phyloP scores from a whole-genome alignment of 192 early-diverging fungal genomes.

The Piromyces sp. region DNA sequence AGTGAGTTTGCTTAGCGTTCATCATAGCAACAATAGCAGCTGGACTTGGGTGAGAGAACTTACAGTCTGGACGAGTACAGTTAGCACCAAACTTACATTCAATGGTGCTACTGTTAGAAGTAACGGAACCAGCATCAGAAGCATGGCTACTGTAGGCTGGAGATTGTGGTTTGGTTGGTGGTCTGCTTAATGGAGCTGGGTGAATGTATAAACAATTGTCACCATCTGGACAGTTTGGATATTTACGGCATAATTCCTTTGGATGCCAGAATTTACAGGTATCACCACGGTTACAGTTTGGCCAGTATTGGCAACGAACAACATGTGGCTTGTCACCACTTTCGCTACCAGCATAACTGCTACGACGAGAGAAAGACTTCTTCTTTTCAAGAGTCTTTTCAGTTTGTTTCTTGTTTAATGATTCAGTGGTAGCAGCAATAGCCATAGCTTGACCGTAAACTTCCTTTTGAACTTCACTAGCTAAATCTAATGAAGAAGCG shows the following conservation, averaged over 20 bases:
- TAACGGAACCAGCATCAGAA: neutral
- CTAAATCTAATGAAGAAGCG: neutral
- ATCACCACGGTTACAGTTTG: constrained; percentile 2
- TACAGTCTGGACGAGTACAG: constrained; percentile 16
- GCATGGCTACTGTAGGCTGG: neutral
- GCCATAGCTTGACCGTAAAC: neutral
- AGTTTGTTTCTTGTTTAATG: neutral
- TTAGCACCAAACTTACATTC: constrained; percentile 13
- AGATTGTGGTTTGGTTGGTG: neutral
- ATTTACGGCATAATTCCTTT: constrained; percentile 1
- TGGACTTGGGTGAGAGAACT: constrained; percentile 17
- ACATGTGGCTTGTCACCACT: neutral
- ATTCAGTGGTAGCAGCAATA: neutral
- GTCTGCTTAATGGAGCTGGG: neutral
- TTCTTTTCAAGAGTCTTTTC: neutral
- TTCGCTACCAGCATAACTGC: neutral
- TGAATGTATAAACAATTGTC: constrained; percentile 3
- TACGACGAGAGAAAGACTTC: neutral
- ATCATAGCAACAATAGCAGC: constrained; percentile 9
- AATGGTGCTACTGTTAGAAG: neutral
- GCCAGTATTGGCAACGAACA: constrained; percentile 1
- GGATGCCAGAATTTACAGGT: constrained; percentile 3
- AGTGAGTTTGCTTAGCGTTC: neutral
- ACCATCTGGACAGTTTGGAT: constrained; percentile 1
- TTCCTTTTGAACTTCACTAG: neutral